Percentiles rank a stretch among this genome's conserved stretches.
phyloP scores from a whole-genome alignment of 1,284 basidiomycete species.

The Pseudozyma sp. region DNA sequence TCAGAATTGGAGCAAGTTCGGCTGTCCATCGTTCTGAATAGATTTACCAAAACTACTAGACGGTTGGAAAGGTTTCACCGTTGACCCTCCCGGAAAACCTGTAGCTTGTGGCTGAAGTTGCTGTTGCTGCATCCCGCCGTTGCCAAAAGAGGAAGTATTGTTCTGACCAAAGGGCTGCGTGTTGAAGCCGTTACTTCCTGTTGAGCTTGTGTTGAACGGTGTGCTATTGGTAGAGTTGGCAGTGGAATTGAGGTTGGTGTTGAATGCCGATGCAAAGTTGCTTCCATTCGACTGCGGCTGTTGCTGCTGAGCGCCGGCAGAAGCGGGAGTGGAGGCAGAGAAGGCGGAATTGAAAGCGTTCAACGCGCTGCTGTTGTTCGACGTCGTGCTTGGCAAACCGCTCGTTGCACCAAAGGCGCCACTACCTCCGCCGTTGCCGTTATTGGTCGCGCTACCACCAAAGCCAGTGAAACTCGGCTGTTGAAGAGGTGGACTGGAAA shows the following conservation, averaged over 20 bases:
- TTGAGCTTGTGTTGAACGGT: too few species aligned
- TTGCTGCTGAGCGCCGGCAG: slow-evolving; percentile 1
- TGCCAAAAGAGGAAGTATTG: background rate
- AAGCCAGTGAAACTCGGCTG: slow-evolving; percentile 19
- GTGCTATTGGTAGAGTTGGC: background rate
- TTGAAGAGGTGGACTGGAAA: slow-evolving; percentile 17
- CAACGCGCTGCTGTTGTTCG: slow-evolving; percentile 14
- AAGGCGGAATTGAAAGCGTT: slow-evolving; percentile 33
- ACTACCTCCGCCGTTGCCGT: background rate
- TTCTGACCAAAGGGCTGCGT: slow-evolving; percentile 2
- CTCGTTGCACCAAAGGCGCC: slow-evolving; percentile 1
- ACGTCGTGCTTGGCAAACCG: slow-evolving; percentile 10
- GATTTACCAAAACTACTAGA: slow-evolving; percentile 58
- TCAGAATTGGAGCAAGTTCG: slow-evolving; percentile 39
- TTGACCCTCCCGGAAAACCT: slow-evolving; percentile 46
- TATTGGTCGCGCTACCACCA: slow-evolving; percentile 8
- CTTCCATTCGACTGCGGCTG: slow-evolving; percentile 17
- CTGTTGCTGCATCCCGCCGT: background rate
- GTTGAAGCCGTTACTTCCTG: too few species aligned
- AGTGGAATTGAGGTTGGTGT: background rate
- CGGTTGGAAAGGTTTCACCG: slow-evolving; percentile 65
- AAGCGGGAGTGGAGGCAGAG: background rate
- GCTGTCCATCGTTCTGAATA: slow-evolving; percentile 23
- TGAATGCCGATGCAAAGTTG: background rate
- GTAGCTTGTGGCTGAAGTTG: slow-evolving; percentile 51